Evolutionary conservation across 1,139 yeast species (phyloP), one percentile per base, ranked within the genome.

Genomic region (Meyerozyma carpophila): DNA sequence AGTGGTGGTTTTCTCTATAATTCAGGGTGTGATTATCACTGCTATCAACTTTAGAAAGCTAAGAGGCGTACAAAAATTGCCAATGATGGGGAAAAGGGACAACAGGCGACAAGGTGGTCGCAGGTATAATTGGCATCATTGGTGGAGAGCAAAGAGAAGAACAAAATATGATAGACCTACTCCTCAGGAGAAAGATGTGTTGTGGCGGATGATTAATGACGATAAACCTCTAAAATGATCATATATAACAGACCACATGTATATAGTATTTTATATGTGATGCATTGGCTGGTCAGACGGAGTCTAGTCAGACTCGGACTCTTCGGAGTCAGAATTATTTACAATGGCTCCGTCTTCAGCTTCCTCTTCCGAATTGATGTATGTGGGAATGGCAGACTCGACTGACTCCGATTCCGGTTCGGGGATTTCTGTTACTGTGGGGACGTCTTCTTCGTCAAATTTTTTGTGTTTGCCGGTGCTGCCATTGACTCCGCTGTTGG

Each of bases 201-300:
- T 83, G 7, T 84, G 91, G 91, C 75, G 82, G 53, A 84, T 88
- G 91, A 70, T 84, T 47, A 75, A 81, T 41, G 84, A 81, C 44
- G 82, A 81, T 45, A 79, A 79, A 58, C 37, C 37, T 20, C 14
- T 34, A 10, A 34, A 34, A 34, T 34, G 16, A 34, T 34, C 24
- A 21, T 21, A 21, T 21, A 21, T 21, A 21, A 21, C 4, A 21
- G 24, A 21, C 24, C 16, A 21, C 37, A 7, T 34, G 13, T 34
- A 34, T 8, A 34, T 21, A 20, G 10, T 34, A 34, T 4, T 5
- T 21, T 21, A 3, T 3, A 21, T 21, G 24, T 11, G 10, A 20
- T 34, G 25, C 14, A 34, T 47, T 51, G 61, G 18, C 18, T 16
- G 18, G 18, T 21, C 8, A 3, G 24, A 21, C 8, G 2, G n/a